Percentiles rank a stretch among this genome's conserved stretches.
phyloP scores from a whole-genome alignment of 306 rosid species.

The Medicago truncatula region MtrunA17r5.0-ANR NC_053044.1:46548001-46548500 shows the following conservation, averaged over 20 bases:
- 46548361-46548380: background rate
- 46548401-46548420: slow-evolving; percentile 18
- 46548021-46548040: slow-evolving; percentile 32
- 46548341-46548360: background rate
- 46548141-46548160: slow-evolving; percentile 43
- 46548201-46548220: too few relatives aligned
- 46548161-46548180: too few relatives aligned
- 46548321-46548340: background rate
- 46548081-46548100: background rate
- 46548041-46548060: slow-evolving; percentile 31
- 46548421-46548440: background rate
- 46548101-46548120: slow-evolving; percentile 17
- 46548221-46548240: background rate
- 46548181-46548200: too few relatives aligned
- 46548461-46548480: too few relatives aligned
- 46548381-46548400: background rate
- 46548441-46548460: background rate
- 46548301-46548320: background rate
- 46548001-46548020: slow-evolving; percentile 14
- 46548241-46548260: background rate
- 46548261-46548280: background rate
- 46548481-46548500: too few relatives aligned
- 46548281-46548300: background rate
- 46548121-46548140: slow-evolving; percentile 31
- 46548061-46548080: slow-evolving; percentile 2